Base-by-base conservation (phyloP, 495 filamentous ascomycete genomes). In the Aspergillus homomorphus region DNA sequence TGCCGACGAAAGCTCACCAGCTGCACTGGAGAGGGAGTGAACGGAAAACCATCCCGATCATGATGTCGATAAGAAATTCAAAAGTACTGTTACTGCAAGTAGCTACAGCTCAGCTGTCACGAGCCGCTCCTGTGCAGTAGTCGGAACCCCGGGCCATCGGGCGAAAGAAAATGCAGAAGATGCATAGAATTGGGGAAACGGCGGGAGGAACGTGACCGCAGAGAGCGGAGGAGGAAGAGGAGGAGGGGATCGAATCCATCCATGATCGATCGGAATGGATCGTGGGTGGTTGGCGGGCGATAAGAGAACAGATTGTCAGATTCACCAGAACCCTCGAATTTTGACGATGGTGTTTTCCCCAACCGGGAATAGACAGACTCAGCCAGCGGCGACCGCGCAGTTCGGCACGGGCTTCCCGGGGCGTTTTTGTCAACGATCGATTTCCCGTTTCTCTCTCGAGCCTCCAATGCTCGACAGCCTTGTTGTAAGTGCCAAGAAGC, bases 401-500 rank as follows among this genome's bases (percentile, higher is more conserved):
- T 28, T 28, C 48, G 48, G 48, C 48, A 51, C 48, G 48, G 48
- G 48, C 48, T 51, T 51, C 48, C 48, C 23, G 18, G 48, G 23
- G 48, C 33, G 33, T 38, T 30, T 51, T 51, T 15, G 48, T 23
- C 24, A 51, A 51, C 48, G 23, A 24, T 51, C 33, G 33, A 38
- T 38, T 38, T 5, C 5, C 7, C 33, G 8, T 12, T 38, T 14
- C 4, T n/a, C n/a, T n/a, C n/a, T n/a, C n/a, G n/a, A n/a, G n/a
- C n/a, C n/a, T 38, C 15, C 33, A 51, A 6, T 51, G 0, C 45
- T 12, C 20, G 23, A 28, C 24, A 51, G 48, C 48, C 48, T 51
- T 51, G 48, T 26, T 16, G 48, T n/a, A 8, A 28, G 48, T 28
- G 48, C 48, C 48, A 30, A 51, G 23, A 24, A n/a, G 48, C 46